Percentiles rank a stretch among this genome's conserved stretches.
Conservation (phyloP, 2,329 filamentous ascomycete species). For the Septoria petroselini region DNA sequence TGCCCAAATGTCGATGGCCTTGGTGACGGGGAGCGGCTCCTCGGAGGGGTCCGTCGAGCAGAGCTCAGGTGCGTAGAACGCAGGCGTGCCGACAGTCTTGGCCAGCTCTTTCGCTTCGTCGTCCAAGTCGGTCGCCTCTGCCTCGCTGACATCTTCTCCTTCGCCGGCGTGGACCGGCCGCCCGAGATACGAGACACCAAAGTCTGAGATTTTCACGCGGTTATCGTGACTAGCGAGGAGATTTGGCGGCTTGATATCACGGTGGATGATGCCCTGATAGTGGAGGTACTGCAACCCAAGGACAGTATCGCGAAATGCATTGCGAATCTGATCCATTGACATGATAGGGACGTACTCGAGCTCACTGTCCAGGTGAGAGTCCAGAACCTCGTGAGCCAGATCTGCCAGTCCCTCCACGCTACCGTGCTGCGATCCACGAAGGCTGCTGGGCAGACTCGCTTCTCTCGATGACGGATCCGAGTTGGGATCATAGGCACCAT, state of each 20-base stretch:
- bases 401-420: constrained; percentile 53
- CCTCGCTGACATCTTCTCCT: constrained; percentile 63
- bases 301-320: constrained; percentile 87
- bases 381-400: constrained; percentile 44
- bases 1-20: constrained; percentile 96
- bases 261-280: constrained; percentile 52
- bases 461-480: constrained; percentile 53
- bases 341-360: constrained; percentile 92
- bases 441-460: constrained; percentile 76
- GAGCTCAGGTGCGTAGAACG: constrained; percentile 94
- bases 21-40: constrained; percentile 73
- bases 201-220: constrained; percentile 95
- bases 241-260: constrained; percentile 66
- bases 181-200: constrained; percentile 96
- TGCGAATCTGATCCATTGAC: constrained; percentile 76
- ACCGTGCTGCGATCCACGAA: constrained; percentile 28
- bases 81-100: constrained; percentile 95
- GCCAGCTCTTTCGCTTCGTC: constrained; percentile 95
- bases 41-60: constrained; percentile 76
- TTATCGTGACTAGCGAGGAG: constrained; percentile 81
- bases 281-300: constrained; percentile 85
- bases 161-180: constrained; percentile 69
- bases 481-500: constrained; percentile 61
- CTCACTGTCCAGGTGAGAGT: constrained; percentile 75
- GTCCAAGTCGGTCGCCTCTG: constrained; percentile 73